Evolutionary conservation across 768 basidiomycete genomes (phyloP), one percentile per base, ranked within the genome.

Genomic region (Pulveroboletus sp.): DNA sequence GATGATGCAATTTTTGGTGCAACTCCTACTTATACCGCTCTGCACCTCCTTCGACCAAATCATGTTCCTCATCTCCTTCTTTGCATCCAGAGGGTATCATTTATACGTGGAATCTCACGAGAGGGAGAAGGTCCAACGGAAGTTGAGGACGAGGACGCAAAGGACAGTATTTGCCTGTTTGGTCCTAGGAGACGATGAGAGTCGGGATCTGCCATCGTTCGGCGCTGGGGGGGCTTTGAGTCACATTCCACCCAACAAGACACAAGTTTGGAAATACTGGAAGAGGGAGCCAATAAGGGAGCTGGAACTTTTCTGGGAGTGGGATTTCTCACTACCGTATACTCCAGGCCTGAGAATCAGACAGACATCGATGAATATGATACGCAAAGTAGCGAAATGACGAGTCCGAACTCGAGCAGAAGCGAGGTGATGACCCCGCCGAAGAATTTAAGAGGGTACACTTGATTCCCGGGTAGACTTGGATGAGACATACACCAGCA

Each of bases 41-140:
- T 48, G 62, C 45, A 58, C 56, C 12, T 52, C 71, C 33, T 69
- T 70, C 17, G 69, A 69, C 14, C 69, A 71, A 46, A 59, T 70
- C 28, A 9, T 62, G 43, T 65, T 61, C 44, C 62, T 70, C 8
- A 0, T 52, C 37, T 58, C 67, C 21, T 55, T 71, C 39, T 44
- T 59, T 15, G 58, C 57, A 8, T 71, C 70, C 2, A 69, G 70
- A 39, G 26, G 21, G 6, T 71, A 72, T 47, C 70, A 71, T 31
- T 36, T 66, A 0, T 67, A 50, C 21, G 56, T 72, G 43, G 57
- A 49, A 5, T 62, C 65, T 1, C 52, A 72, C 59, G 69, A 75
- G n/a, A 56, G 47, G 38, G 49, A 59, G n/a, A 26, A 21, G 6
- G 27, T 53, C 9, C 65, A 68, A 24, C 38, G 47, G 33, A 37